Evolutionary conservation across 2,329 filamentous ascomycete genomes (phyloP).

Genomic region (Apiospora sp.): DNA sequence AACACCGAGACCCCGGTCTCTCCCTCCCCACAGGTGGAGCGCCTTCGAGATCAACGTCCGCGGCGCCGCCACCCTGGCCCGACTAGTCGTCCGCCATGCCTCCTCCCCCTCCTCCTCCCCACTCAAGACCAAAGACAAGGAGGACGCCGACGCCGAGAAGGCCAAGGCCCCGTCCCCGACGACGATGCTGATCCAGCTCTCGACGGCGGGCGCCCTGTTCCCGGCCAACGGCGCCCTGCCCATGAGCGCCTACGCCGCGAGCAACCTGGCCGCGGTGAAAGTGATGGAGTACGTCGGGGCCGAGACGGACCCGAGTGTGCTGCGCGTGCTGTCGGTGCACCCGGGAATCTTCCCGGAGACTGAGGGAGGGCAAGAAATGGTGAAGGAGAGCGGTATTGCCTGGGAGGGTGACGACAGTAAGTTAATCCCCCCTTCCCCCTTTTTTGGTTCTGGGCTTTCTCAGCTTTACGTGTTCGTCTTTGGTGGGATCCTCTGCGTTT

Average conservation of each 20-base stretch:
- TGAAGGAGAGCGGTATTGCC: conserved; percentile 31
- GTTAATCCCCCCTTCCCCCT: conserved; percentile 1
- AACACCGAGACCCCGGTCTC: neutral
- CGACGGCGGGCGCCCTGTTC: conserved; percentile 33
- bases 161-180: neutral
- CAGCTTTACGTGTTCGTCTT: too few relatives aligned
- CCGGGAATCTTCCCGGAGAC: conserved; percentile 33
- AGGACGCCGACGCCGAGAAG: too few relatives aligned
- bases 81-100: conserved; percentile 25
- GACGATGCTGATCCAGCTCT: conserved; percentile 29
- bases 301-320: conserved; percentile 30
- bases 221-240: conserved; percentile 46
- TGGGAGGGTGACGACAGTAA: conserved; percentile 36
- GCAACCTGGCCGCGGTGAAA: conserved; percentile 34
- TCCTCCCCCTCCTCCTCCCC: conserved; percentile 19
- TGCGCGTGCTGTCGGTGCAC: conserved; percentile 34
- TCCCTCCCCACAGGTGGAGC: conserved; percentile 27
- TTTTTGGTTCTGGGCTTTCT: neutral
- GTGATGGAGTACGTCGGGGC: conserved; percentile 37
- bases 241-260: conserved; percentile 48
- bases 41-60: conserved; percentile 34
- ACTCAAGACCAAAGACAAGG: neutral
- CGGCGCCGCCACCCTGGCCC: conserved; percentile 31
- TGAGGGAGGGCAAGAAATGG: conserved; percentile 32
- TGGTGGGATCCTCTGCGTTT: too few relatives aligned